A percentile compares a stretch with the other conserved stretches of the same genome.
phyloP scores from a whole-genome alignment of 495 filamentous ascomycete genomes.

The Letharia lupina region DNA sequence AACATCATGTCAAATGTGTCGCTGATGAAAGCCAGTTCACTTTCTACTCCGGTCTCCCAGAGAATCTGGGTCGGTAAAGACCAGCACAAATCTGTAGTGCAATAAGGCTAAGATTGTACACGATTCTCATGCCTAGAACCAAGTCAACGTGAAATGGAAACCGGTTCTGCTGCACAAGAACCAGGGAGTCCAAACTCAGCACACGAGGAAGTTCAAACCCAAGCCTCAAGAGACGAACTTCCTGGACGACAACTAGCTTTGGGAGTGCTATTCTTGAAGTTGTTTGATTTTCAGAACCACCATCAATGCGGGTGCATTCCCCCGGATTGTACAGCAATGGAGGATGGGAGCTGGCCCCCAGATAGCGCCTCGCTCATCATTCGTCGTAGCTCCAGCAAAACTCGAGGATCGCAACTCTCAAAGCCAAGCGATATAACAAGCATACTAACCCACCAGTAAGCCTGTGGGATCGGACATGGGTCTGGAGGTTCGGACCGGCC shows the following conservation, averaged over 20 bases:
- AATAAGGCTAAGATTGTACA: neutral
- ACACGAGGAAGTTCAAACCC: too few species aligned
- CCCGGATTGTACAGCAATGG: too few species aligned
- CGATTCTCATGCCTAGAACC: neutral
- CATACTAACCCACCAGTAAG: neutral
- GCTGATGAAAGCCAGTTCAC: neutral
- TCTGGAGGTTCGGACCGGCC: neutral
- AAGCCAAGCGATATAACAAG: neutral
- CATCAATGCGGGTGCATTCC: too few species aligned
- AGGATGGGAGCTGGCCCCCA: neutral
- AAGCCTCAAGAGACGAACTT: too few species aligned
- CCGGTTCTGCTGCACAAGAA: too few species aligned
- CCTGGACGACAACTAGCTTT: too few species aligned
- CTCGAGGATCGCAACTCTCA: too few species aligned
- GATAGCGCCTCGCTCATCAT: too few species aligned
- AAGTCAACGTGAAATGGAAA: neutral
- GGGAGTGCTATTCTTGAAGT: too few species aligned
- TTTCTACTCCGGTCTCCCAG: neutral
- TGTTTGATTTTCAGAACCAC: too few species aligned
- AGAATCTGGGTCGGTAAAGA: neutral
- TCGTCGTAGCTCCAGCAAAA: too few species aligned
- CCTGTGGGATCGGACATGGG: neutral
- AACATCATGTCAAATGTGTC: neutral
- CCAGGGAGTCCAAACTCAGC: too few species aligned
- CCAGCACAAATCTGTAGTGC: neutral